Percentiles rank a stretch among this genome's conserved stretches.
Evolutionary conservation across 2,329 filamentous ascomycete species (phyloP).

Genomic region (Orbilia blumenaviensis): DNA sequence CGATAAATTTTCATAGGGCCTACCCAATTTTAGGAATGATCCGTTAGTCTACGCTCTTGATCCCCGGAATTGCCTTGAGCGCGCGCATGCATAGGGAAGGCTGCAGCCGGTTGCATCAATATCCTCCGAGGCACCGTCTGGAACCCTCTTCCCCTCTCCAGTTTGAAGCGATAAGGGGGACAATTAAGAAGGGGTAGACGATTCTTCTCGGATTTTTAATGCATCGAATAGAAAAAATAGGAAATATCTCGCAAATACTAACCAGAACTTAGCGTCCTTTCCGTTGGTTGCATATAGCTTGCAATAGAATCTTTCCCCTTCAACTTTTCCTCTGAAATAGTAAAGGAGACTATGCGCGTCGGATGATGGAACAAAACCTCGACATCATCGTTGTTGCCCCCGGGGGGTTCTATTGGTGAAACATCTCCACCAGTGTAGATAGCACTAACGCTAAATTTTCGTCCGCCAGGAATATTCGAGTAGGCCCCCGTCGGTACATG

Average conservation of each 20-base stretch:
- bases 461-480: not conserved
- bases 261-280: conserved; percentile 48
- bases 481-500: conserved; percentile 12
- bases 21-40: conserved; percentile 17
- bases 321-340: conserved; percentile 32
- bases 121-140: conserved; percentile 3
- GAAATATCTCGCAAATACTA: conserved; percentile 7
- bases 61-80: not conserved
- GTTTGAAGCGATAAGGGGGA: not conserved
- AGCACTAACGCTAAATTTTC: conserved; percentile 44
- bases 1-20: conserved; percentile 51
- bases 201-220: not conserved
- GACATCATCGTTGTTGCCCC: conserved; percentile 37
- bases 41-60: conserved; percentile 12
- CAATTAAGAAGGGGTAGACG: conserved; percentile 1
- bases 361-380: conserved; percentile 49
- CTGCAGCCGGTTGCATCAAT: conserved; percentile 1
- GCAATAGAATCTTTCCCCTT: conserved; percentile 37
- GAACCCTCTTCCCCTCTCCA: not conserved
- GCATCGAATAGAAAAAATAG: not conserved
- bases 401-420: conserved; percentile 36
- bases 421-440: conserved; percentile 36
- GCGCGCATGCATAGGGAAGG: conserved; percentile 11
- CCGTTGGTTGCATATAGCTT: conserved; percentile 29
- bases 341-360: conserved; percentile 46